Evolutionary conservation across 768 basidiomycete species (phyloP).

Genomic region (Hemileccinum rubropunctum): DNA sequence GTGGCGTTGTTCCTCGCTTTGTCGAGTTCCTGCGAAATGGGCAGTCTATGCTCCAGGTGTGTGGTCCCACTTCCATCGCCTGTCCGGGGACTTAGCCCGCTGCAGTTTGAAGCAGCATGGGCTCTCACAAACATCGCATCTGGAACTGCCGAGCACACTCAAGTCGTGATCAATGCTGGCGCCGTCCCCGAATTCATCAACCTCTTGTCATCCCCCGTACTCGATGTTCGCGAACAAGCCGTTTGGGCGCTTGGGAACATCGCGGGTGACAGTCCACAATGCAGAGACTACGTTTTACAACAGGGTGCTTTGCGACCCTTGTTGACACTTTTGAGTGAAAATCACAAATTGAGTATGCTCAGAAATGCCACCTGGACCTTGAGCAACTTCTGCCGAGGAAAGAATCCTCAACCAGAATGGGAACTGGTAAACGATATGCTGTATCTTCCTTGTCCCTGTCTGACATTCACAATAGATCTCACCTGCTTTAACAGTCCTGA

Average conservation of each 20-base stretch:
- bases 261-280: constrained; percentile 96
- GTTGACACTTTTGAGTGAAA: constrained; percentile 84
- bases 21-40: constrained; percentile 87
- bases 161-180: constrained; percentile 92
- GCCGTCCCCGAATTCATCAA: constrained; percentile 98
- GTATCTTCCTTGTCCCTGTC: constrained; percentile 9
- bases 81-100: constrained; percentile 6
- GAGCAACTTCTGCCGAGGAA: constrained; percentile 98
- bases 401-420: constrained; percentile 98
- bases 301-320: constrained; percentile 93
- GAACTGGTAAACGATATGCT: constrained; percentile 64
- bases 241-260: constrained; percentile 99
- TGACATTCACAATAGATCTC: constrained; percentile 67
- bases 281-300: constrained; percentile 94
- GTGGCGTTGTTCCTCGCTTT: constrained; percentile 95
- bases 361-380: constrained; percentile 98
- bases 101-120: constrained; percentile 95
- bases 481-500: constrained; percentile 93
- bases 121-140: constrained; percentile 97
- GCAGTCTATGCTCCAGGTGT: constrained; percentile 81
- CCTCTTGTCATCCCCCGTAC: constrained; percentile 87
- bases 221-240: constrained; percentile 98
- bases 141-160: constrained; percentile 97
- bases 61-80: constrained; percentile 16
- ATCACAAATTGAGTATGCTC: constrained; percentile 99